Percentiles rank a stretch among this genome's conserved stretches.
These are phyloP conservation scores for Zygotorulaspora florentina DNA, from an alignment of 805 yeast genomes.

Conservation along the genomic window DNA sequence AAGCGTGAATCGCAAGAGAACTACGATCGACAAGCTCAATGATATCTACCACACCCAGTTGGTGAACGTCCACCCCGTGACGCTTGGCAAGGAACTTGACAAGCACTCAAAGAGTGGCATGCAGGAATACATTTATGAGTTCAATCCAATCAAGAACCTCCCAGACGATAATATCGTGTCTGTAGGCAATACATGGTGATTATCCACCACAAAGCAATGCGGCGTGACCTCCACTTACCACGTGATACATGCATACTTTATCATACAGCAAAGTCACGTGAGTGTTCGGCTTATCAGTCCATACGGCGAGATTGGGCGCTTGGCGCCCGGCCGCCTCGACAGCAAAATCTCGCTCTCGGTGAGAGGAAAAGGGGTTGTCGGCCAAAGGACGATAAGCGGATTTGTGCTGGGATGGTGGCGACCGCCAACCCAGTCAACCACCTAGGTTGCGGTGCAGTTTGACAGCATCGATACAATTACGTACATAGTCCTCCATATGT, in stretches of 20 bases:
- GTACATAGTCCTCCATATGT: no score
- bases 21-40: constrained; percentile 17
- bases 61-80: constrained; percentile 14
- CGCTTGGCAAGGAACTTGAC: constrained; percentile 1
- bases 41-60: constrained; percentile 13
- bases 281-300: no score
- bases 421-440: no score
- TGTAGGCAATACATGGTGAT: constrained; percentile 27
- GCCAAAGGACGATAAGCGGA: no score
- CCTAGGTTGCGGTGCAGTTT: no score
- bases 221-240: not conserved
- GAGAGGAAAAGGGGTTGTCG: no score
- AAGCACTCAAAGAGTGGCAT: constrained; percentile 3
- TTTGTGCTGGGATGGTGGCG: no score
- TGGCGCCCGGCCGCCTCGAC: no score
- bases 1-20: constrained; percentile 8
- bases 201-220: constrained; percentile 3
- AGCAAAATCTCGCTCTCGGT: no score
- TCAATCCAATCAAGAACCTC: constrained; percentile 19
- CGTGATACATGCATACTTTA: not conserved
- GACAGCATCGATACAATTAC: no score
- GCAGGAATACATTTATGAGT: constrained; percentile 16
- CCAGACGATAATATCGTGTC: constrained; percentile 18
- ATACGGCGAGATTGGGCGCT: no score
- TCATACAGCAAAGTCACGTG: not conserved